These are phyloP conservation scores for Ceratobasidium sp. DNA, from an alignment of 1,284 basidiomycete genomes.

Conservation along the genomic window DNA sequence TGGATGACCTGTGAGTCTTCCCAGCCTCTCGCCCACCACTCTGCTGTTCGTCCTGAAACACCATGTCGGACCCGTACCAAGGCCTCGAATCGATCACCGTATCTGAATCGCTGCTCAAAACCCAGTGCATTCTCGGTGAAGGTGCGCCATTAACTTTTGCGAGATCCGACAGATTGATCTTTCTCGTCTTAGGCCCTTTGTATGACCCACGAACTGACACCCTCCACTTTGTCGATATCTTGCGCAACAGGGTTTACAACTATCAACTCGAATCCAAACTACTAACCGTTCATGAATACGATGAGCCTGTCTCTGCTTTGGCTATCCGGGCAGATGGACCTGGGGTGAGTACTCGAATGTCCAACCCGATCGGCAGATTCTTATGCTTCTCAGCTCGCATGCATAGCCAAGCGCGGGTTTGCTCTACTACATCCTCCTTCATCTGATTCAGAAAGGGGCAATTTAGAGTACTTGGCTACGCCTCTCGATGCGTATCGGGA, in stretches of 20 bases:
- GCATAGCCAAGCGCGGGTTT: slow-evolving; percentile 62
- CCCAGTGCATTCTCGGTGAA: slow-evolving; percentile 70
- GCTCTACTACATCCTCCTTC: slow-evolving; percentile 54
- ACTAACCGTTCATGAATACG: slow-evolving; percentile 58
- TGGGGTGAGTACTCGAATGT: slow-evolving; percentile 53
- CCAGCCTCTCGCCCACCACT: not conserved
- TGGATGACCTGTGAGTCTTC: not conserved
- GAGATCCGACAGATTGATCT: not conserved
- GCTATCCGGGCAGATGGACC: slow-evolving; percentile 57
- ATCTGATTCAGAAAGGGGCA: slow-evolving; percentile 50
- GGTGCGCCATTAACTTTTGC: slow-evolving; percentile 53
- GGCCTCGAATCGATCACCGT: slow-evolving; percentile 48
- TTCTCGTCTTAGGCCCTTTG: slow-evolving; percentile 59
- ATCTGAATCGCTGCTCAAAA: slow-evolving; percentile 60
- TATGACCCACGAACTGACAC: slow-evolving; percentile 62
- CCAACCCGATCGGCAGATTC: not conserved
- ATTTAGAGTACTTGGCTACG: slow-evolving; percentile 58
- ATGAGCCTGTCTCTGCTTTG: slow-evolving; percentile 62
- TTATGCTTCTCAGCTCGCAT: slow-evolving; percentile 58
- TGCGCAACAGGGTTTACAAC: slow-evolving; percentile 64
- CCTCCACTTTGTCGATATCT: slow-evolving; percentile 72
- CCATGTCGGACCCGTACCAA: slow-evolving; percentile 36
- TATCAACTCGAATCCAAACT: slow-evolving; percentile 56
- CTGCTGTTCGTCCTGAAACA: too few relatives aligned
- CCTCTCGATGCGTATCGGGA: slow-evolving; percentile 58